Evolutionary conservation across 2,329 filamentous ascomycete species (phyloP).

Genomic region (Ophiocordyceps unilateralis): DNA sequence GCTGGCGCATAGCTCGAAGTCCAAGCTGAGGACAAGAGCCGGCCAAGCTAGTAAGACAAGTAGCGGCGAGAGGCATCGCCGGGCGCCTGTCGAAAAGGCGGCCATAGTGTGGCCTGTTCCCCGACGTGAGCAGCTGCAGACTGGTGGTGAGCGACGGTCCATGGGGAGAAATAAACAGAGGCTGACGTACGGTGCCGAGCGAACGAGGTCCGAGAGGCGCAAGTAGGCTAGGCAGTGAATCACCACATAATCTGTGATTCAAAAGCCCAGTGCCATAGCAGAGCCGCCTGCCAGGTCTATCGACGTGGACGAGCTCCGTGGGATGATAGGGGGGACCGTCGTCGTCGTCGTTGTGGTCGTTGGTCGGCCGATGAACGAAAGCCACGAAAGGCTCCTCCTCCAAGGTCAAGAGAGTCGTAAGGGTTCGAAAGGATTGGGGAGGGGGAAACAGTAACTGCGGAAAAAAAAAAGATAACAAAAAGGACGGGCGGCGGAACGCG

Average conservation of each 20-base stretch:
- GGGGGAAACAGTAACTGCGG: not conserved
- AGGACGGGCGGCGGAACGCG: not conserved
- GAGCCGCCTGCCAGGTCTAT: not conserved
- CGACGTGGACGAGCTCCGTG: no score
- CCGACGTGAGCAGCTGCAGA: no score
- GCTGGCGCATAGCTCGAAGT: slow-evolving; percentile 16
- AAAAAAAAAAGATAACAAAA: not conserved
- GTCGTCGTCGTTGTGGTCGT: not conserved
- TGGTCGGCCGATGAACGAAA: not conserved
- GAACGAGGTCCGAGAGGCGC: not conserved
- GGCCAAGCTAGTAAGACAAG: slow-evolving; percentile 10
- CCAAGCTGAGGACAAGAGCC: slow-evolving; percentile 9
- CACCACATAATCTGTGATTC: not conserved
- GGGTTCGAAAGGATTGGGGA: no score
- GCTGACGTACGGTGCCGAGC: no score
- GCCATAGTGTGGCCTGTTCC: not conserved
- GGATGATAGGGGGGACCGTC: no score
- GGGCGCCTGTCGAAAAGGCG: not conserved
- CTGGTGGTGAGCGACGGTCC: not conserved
- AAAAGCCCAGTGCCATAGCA: not conserved
- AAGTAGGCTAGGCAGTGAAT: not conserved
- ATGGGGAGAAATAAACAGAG: not conserved
- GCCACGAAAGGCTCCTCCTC: no score
- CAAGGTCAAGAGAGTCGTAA: no score
- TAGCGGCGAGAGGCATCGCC: not conserved